Base-by-base conservation (phyloP, 1,139 yeast genomes). In the Kazachstania sp. region DNA sequence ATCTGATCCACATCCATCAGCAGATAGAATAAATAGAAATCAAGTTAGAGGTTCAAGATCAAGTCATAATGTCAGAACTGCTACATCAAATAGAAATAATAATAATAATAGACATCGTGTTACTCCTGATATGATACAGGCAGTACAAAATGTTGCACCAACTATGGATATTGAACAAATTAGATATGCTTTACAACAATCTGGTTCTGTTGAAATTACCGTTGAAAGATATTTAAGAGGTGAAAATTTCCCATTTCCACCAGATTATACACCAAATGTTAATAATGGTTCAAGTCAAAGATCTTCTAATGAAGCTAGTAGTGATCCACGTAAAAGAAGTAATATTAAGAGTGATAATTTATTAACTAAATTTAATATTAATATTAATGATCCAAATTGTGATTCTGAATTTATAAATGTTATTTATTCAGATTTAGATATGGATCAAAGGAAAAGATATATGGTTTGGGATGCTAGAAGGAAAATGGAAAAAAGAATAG, bases 121-220 rank as follows among this genome's bases (percentile, higher is more conserved):
- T n/a, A 82, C 87, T 3, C 77, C 74, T 12, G 79, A 78, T 51
- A 88, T 88, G 97, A 73, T 90, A 43, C 92, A 84, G 54, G 81
- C 85, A 0, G 97, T 90, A 1, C 86, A 81, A 56, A 78, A 87
- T 30, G 72, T 90, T 51, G 95, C 88, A 0, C 97, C 97, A 1
- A 72, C 73, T 32, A 69, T 86, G 45, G 72, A 86, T 0, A 73
- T 68, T 8, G 86, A 77, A 15, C 95, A 86, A 63, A 86, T 90
- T 51, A 71, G 77, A 51, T 69, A 72, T 51, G 87, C 81, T 56
- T 63, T 78, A 44, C 77, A 80, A 58, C 73, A 78, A 50, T 75
- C 92, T 0, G 95, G 95, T 1, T 81, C 85, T 8, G 90, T 90
- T 1, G 90, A 86, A 63, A 74, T 67, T 9, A 88, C 97, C 0